Evolutionary conservation across 2,329 filamentous ascomycete genomes (phyloP).

Genomic region (Colletotrichum noveboracense): DNA sequence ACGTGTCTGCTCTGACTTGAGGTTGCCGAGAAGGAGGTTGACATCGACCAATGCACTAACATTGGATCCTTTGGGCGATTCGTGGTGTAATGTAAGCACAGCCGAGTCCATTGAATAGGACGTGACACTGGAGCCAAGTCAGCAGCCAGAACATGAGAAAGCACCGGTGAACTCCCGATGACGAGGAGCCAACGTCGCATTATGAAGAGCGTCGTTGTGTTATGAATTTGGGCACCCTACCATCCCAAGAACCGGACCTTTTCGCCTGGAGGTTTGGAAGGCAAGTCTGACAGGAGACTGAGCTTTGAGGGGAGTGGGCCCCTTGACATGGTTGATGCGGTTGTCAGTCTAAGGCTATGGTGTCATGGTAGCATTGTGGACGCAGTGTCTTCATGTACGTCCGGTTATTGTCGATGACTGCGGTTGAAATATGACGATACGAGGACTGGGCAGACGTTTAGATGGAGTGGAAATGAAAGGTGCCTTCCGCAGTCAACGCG

Average conservation of each 20-base stretch:
- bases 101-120: constrained; percentile 60
- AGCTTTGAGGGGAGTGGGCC: constrained; percentile 69
- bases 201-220: background rate
- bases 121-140: constrained; percentile 47
- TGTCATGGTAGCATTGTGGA: background rate
- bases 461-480: too few relatives aligned
- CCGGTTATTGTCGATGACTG: background rate
- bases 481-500: background rate
- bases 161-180: background rate
- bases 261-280: constrained; percentile 56
- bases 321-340: constrained; percentile 47
- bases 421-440: background rate
- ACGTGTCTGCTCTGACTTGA: constrained; percentile 68
- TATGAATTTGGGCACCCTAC: constrained; percentile 50
- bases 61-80: constrained; percentile 55
- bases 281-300: constrained; percentile 69
- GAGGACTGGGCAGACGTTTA: background rate
- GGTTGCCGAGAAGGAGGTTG: constrained; percentile 69
- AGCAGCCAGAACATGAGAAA: constrained; percentile 17
- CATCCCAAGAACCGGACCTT: constrained; percentile 94
- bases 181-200: background rate
- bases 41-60: constrained; percentile 71
- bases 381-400: background rate
- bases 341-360: background rate
- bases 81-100: constrained; percentile 71